phyloP scores from a whole-genome alignment of 148 eudicot genomes.

The Rhododendron griersonianum region DNA sequence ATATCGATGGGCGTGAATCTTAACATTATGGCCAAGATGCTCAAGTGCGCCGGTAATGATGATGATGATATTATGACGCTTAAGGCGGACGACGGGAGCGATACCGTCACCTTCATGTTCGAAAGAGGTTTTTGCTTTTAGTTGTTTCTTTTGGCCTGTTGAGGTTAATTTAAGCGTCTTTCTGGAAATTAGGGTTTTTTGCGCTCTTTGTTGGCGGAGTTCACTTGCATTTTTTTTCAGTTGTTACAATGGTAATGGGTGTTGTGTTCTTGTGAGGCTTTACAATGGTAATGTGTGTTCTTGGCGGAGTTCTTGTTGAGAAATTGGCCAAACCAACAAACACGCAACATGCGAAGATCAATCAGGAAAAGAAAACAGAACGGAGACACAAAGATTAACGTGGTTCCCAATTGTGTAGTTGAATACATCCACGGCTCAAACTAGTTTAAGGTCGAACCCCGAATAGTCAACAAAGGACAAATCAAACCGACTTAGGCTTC shows the following conservation, averaged over 20 bases:
- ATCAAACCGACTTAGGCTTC: background rate
- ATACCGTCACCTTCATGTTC: conserved; percentile 67
- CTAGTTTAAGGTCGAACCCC: background rate
- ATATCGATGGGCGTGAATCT: conserved; percentile 61
- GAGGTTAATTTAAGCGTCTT: background rate
- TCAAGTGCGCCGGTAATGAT: conserved; percentile 51
- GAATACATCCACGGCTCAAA: too few species aligned
- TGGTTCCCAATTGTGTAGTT: too few species aligned
- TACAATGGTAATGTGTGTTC: too few species aligned
- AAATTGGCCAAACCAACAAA: background rate
- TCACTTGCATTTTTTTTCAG: background rate
- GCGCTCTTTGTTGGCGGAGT: background rate
- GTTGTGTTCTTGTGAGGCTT: background rate
- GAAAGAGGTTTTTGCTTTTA: conserved; percentile 23
- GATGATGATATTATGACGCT: conserved; percentile 66
- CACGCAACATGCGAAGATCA: background rate
- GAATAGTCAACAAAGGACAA: background rate
- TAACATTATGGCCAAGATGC: conserved; percentile 49
- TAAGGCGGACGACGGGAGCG: conserved; percentile 61
- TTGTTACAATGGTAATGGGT: background rate
- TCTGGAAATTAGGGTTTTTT: background rate
- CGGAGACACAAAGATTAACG: background rate
- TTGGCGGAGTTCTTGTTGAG: background rate
- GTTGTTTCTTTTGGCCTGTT: background rate
- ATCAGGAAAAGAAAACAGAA: background rate